Conservation (phyloP, 768 basidiomycete genomes). For the Plicaturopsis crispa region DNA sequence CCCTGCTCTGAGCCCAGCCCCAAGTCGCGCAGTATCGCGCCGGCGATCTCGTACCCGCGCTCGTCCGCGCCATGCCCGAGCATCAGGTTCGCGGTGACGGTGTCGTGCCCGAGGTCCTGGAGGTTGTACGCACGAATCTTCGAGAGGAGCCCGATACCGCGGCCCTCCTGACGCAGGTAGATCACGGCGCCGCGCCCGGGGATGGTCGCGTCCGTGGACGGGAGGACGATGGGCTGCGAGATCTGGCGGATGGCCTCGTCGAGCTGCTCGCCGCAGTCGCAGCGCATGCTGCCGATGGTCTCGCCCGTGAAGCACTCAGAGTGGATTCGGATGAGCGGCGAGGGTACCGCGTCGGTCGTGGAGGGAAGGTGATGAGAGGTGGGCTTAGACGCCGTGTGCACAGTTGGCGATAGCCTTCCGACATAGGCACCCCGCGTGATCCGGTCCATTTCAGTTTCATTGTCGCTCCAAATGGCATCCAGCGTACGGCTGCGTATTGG, state of each 20-base stretch:
- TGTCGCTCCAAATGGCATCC: conserved; percentile 75
- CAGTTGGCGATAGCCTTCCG: conserved; percentile 34
- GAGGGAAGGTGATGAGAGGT: conserved; percentile 8
- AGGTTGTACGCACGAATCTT: conserved; percentile 98
- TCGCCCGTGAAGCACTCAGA: conserved; percentile 99
- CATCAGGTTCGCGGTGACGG: conserved; percentile 95
- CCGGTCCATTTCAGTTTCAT: conserved; percentile 90
- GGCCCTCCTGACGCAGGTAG: conserved; percentile 95
- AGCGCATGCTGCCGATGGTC: conserved; percentile 96
- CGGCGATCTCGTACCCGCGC: conserved; percentile 87
- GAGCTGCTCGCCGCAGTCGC: conserved; percentile 97
- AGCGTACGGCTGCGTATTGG: conserved; percentile 77
- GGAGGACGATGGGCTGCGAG: conserved; percentile 55
- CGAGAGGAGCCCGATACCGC: conserved; percentile 91
- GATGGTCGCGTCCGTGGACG: conserved; percentile 33
- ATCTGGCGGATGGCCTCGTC: conserved; percentile 95
- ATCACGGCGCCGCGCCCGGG: conserved; percentile 89
- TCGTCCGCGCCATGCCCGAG: conserved; percentile 94
- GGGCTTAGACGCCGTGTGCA: conserved; percentile 22
- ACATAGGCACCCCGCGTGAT: conserved; percentile 92
- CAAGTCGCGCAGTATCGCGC: conserved; percentile 82
- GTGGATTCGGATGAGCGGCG: conserved; percentile 90
- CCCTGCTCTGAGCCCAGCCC: conserved; percentile 53
- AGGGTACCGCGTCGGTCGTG: conserved; percentile 33
- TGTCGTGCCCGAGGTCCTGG: conserved; percentile 96